Base-by-base conservation (phyloP, 805 yeast genomes). In the Saccharomycopsis sp. region DNA sequence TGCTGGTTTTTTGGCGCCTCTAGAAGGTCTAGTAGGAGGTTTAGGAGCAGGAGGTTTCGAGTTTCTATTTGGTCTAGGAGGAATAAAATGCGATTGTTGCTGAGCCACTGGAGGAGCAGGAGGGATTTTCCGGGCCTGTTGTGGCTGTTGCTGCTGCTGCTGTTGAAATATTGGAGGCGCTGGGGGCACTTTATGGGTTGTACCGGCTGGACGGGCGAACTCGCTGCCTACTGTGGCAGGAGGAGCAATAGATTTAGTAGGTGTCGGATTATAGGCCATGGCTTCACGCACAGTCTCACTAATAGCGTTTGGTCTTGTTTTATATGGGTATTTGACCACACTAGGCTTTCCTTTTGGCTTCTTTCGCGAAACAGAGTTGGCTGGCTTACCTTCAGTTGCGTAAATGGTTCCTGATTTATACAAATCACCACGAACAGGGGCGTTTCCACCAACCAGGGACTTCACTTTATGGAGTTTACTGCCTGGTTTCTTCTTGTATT, bases 401-500 rank as follows among this genome's bases (percentile, higher is more conserved):
- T 82, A 84, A 24, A 94, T 92, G 0, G 89, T 83, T 62, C 96
- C 88, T 2, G 97, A 89, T 74, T 94, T 94, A 76, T 94, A 94
- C 9, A 74, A 60, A 70, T 94, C 98, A 50, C 87, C 78, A 63
- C 80, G 69, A 9, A 65, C 66, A 9, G 96, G 96, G 29, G 87
- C 85, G n/a, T 81, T 68, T 12, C 76, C 78, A 53, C 86, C 86
- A 47, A 78, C 82, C 38, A 29, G 9, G 67, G 87, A 82, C 70
- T 88, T 91, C 64, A 94, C 87, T 7, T 79, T 70, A 61, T 91
- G 94, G 24, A 77, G 67, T 70, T 82, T 85, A 17, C 49, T 44
- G 1, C 96, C 96, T 1, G 97, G 90, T 70, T 94, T 94, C 79
- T 93, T 94, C 73, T 86, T 89, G 72, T 94, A 94, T 62, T 82